These are phyloP conservation scores for Stromatinia cepivora DNA, from an alignment of 2,329 filamentous ascomycete genomes.

Conservation along the genomic window DNA sequence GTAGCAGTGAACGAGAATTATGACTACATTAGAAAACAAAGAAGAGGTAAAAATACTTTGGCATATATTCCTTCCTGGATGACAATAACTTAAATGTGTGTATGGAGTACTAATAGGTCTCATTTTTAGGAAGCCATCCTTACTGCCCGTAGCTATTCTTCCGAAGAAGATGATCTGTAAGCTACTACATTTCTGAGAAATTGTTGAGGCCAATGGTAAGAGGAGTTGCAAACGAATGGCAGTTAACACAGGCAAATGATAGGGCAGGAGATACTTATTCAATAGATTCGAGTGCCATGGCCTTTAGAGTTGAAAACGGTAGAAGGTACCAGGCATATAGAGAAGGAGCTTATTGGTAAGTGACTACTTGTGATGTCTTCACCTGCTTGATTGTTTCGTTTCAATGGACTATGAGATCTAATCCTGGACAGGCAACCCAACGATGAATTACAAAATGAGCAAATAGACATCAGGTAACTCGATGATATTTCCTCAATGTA, in stretches of 20 bases:
- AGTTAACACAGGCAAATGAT: neutral
- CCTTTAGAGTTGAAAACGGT: conserved; percentile 47
- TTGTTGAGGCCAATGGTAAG: neutral
- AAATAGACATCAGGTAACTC: conserved; percentile 34
- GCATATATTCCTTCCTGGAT: neutral
- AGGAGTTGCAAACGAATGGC: neutral
- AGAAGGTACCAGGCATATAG: conserved; percentile 50
- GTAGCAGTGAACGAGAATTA: neutral
- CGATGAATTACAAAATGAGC: conserved; percentile 39
- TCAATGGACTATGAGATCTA: neutral
- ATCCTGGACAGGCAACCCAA: conserved; percentile 35
- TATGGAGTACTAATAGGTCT: neutral
- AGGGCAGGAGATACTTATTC: conserved; percentile 37
- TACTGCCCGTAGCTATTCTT: conserved; percentile 6
- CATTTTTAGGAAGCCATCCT: neutral
- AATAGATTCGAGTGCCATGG: conserved; percentile 40
- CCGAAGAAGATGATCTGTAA: conserved; percentile 18
- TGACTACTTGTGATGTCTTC: neutral
- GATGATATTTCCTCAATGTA: neutral
- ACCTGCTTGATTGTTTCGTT: neutral
- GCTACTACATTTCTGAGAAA: neutral
- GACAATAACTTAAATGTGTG: neutral
- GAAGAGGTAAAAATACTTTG: conserved; percentile 15
- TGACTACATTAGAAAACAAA: conserved; percentile 4
- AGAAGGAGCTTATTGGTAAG: conserved; percentile 44